Conservation (phyloP, 1,139 yeast genomes). For the Debaryomycetaceae sp. region DNA sequence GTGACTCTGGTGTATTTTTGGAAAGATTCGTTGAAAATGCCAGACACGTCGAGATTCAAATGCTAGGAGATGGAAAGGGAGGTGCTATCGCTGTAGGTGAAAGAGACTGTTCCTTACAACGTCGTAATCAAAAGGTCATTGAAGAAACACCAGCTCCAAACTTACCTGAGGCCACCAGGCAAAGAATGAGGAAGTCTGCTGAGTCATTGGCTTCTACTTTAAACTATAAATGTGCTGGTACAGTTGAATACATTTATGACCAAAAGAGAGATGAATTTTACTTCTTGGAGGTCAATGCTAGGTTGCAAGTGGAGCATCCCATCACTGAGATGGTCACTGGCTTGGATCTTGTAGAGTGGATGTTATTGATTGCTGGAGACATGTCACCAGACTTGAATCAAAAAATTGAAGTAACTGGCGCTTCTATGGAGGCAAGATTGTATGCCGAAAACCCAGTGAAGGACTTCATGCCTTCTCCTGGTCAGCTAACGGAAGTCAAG, state of each 20-base stretch:
- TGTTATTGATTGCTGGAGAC: constrained; percentile 89
- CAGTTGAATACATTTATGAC: constrained; percentile 93
- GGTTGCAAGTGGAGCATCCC: constrained; percentile 97
- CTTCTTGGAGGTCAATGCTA: constrained; percentile 93
- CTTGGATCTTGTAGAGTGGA: constrained; percentile 93
- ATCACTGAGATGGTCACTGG: constrained; percentile 95
- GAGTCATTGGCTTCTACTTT: constrained; percentile 75
- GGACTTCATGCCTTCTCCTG: constrained; percentile 94
- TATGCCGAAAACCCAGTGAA: constrained; percentile 97
- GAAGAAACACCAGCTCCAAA: constrained; percentile 99
- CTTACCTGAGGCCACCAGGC: constrained; percentile 74
- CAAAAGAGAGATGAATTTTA: constrained; percentile 81
- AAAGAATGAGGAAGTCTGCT: constrained; percentile 75
- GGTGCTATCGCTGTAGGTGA: constrained; percentile 91
- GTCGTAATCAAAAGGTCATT: constrained; percentile 93
- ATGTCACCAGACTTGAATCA: constrained; percentile 73
- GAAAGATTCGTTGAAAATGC: constrained; percentile 93
- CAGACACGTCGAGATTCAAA: constrained; percentile 94
- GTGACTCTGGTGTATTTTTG: constrained; percentile 91
- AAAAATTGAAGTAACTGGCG: constrained; percentile 65
- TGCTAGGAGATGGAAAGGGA: constrained; percentile 94
- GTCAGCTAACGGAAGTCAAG: constrained; percentile 78
- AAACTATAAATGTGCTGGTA: constrained; percentile 94
- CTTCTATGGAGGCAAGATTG: constrained; percentile 93
- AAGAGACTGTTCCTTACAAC: constrained; percentile 94